Evolutionary conservation across 2,329 filamentous ascomycete species (phyloP), one percentile per base, ranked within the genome.

Genomic region (Aspergillus fumigatiaffinis): DNA sequence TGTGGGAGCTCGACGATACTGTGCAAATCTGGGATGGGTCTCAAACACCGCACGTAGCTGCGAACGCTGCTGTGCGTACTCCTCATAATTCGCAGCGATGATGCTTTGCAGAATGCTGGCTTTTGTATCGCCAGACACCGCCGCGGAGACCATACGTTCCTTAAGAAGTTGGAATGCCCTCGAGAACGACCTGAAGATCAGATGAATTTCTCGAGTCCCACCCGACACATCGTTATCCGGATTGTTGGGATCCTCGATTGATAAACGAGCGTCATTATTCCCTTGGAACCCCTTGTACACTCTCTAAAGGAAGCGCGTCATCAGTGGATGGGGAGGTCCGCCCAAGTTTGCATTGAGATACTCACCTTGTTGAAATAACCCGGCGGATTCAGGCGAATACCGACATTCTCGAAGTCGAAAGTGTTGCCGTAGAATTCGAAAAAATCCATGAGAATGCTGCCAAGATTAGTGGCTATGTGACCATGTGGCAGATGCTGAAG

Each of bases 181-280:
- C 1, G 82, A 77, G 71, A 99, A 97, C 12, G 82, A 80, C n/a
- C 79, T 71, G 62, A 90, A 78, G 51, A 97, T 89, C 8, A 83
- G 78, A 0, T 74, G 63, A 7, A 89, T 90, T 63, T 90, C 89
- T 49, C 80, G 82, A 0, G 92, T 94, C 9, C 92, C 92, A 9
- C 92, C 92, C 0, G 94, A 88, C 26, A 99, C 94, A 68, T 99
- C 94, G 71, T 97, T 97, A 26, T 82, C 77, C 0, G 84, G 72
- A 57, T 90, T 89, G 72, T 97, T 96, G 0, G 94, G 94, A 68
- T 99, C 94, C 57, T 96, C 88, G 66, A 99, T 96, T 8, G 88
- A 90, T 1, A 99, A 80, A 1, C 91, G 86, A 52, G 88, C 81
- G 14, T 73, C 74, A 66, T 87, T 87, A 65, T 83, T 84, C 67